These are phyloP conservation scores for Epichloe baconii DNA, from an alignment of 2,329 filamentous ascomycete species.

Conservation along the genomic window DNA sequence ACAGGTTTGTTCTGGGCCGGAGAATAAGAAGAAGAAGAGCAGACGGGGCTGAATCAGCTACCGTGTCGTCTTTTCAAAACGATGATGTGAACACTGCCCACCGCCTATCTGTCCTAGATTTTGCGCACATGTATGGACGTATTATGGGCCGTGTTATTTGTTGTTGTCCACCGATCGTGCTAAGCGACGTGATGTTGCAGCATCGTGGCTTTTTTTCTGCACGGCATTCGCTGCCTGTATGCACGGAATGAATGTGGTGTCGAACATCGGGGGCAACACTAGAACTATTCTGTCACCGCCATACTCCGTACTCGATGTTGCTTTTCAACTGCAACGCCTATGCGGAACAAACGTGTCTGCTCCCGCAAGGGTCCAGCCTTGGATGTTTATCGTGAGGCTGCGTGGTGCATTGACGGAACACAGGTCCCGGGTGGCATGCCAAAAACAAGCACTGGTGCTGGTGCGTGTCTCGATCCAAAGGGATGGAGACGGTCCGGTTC, in stretches of 20 bases:
- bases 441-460: too few relatives aligned
- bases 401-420: too few relatives aligned
- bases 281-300: neutral
- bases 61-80: neutral
- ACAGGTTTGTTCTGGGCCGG: neutral
- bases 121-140: neutral
- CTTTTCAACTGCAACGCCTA: too few relatives aligned
- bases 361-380: too few relatives aligned
- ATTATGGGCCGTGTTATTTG: neutral
- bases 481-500: too few relatives aligned
- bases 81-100: neutral
- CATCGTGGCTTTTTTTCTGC: neutral
- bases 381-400: too few relatives aligned
- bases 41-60: neutral
- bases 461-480: too few relatives aligned
- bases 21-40: neutral
- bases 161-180: neutral
- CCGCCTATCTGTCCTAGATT: neutral
- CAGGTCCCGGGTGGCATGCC: too few relatives aligned
- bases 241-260: neutral
- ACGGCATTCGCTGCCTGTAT: neutral
- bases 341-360: too few relatives aligned
- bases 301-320: neutral
- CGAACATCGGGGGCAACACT: neutral
- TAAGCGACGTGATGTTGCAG: neutral